Evolutionary conservation across 2,329 filamentous ascomycete species (phyloP).

Genomic region (Colletotrichum sp.): DNA sequence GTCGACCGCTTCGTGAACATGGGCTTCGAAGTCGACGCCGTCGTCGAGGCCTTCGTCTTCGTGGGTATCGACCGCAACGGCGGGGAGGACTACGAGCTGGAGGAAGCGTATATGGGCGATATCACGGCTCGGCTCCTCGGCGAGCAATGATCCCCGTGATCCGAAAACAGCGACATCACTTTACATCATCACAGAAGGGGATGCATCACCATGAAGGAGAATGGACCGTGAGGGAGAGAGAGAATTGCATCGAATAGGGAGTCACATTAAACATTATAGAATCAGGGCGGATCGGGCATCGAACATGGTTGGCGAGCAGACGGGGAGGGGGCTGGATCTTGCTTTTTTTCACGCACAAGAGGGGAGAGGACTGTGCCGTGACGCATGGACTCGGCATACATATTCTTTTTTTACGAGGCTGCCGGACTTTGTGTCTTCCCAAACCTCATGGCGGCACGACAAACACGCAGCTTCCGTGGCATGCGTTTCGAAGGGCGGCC

Average conservation of each 20-base stretch:
- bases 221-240: neutral
- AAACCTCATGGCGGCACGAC: neutral
- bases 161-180: neutral
- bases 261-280: constrained; percentile 8
- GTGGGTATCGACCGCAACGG: constrained; percentile 81
- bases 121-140: constrained; percentile 85
- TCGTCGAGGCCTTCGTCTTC: constrained; percentile 82
- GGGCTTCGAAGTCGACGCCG: constrained; percentile 89
- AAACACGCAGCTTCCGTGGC: neutral
- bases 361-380: neutral
- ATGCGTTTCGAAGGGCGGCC: neutral
- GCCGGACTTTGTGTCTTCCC: neutral
- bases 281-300: neutral
- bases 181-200: neutral
- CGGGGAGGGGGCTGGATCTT: neutral
- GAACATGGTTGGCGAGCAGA: neutral
- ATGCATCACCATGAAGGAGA: neutral
- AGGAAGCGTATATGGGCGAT: constrained; percentile 89
- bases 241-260: constrained; percentile 1
- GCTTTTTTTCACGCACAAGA: neutral
- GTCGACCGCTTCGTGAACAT: constrained; percentile 86
- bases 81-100: constrained; percentile 84
- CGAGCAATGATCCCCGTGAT: constrained; percentile 58
- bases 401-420: neutral
- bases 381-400: neutral